Evolutionary conservation across 2,329 filamentous ascomycete genomes (phyloP).

Genomic region (Sphaerulina populicola): DNA sequence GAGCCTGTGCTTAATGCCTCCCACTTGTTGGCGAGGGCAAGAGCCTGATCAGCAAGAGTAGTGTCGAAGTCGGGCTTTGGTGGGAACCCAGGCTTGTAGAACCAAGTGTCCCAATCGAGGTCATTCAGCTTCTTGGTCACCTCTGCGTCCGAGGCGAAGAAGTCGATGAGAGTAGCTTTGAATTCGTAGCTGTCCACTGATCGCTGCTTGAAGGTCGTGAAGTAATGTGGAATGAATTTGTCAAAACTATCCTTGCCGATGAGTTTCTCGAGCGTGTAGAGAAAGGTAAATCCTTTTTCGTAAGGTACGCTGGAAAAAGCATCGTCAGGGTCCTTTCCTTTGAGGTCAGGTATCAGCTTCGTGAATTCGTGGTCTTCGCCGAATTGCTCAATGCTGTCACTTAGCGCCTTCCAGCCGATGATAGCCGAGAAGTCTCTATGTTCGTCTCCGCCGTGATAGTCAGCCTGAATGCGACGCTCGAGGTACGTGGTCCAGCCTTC

Average conservation of each 20-base stretch:
- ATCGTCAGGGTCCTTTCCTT: slow-evolving; percentile 89
- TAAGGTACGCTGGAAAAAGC: slow-evolving; percentile 89
- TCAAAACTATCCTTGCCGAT: slow-evolving; percentile 83
- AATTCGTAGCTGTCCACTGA: slow-evolving; percentile 93
- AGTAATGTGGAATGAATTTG: slow-evolving; percentile 93
- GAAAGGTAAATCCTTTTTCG: slow-evolving; percentile 91
- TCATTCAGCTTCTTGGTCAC: slow-evolving; percentile 55
- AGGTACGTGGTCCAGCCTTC: slow-evolving; percentile 92
- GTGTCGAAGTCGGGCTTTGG: slow-evolving; percentile 89
- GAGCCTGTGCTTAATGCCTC: slow-evolving; percentile 42
- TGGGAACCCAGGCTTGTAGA: slow-evolving; percentile 81
- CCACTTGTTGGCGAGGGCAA: slow-evolving; percentile 76
- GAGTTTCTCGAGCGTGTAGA: slow-evolving; percentile 81
- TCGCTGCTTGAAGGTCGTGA: slow-evolving; percentile 72
- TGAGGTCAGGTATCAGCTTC: slow-evolving; percentile 77
- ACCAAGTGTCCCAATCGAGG: slow-evolving; percentile 84
- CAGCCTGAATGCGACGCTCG: slow-evolving; percentile 72
- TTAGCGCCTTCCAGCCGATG: slow-evolving; percentile 85
- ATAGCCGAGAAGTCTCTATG: slow-evolving; percentile 92
- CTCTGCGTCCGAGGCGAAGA: slow-evolving; percentile 64
- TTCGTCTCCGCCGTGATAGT: slow-evolving; percentile 66
- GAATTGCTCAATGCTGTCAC: slow-evolving; percentile 69
- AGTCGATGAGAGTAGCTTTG: slow-evolving; percentile 75
- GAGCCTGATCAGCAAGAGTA: slow-evolving; percentile 74
- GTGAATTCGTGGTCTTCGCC: slow-evolving; percentile 87